Conservation (phyloP, 1,139 yeast species). For the Candida sp. region DNA sequence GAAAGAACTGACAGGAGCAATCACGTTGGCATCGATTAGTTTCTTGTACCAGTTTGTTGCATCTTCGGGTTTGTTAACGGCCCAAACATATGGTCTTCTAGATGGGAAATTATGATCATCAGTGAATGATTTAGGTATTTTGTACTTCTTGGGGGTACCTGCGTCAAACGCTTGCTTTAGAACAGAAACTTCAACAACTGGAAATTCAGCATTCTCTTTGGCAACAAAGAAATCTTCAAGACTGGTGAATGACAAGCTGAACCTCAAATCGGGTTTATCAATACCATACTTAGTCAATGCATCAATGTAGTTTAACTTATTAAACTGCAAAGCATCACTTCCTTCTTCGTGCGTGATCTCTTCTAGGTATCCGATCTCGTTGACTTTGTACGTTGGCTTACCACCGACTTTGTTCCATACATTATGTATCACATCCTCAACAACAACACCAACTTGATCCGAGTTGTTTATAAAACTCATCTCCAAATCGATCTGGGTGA, state of each 20-base stretch:
- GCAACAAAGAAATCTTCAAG: conserved; percentile 46
- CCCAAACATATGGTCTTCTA: conserved; percentile 63
- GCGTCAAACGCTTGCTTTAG: conserved; percentile 53
- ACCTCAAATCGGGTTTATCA: conserved; percentile 93
- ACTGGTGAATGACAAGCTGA: conserved; percentile 53
- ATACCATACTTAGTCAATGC: conserved; percentile 83
- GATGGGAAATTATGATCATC: conserved; percentile 53
- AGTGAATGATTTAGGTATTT: conserved; percentile 35
- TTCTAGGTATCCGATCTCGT: conserved; percentile 27
- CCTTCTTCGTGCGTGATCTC: conserved; percentile 22
- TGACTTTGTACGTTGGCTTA: conserved; percentile 39
- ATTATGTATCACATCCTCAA: conserved; percentile 58
- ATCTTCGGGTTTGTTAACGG: conserved; percentile 45
- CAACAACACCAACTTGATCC: conserved; percentile 67
- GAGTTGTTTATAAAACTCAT: conserved; percentile 79
- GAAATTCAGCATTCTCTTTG: conserved; percentile 44
- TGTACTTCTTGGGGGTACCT: conserved; percentile 16
- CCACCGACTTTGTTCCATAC: conserved; percentile 60
- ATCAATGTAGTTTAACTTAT: conserved; percentile 62
- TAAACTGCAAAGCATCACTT: conserved; percentile 27
- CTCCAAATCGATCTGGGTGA: conserved; percentile 94
- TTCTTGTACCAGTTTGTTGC: conserved; percentile 47
- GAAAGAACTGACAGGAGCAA: conserved; percentile 20
- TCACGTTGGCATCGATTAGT: conserved; percentile 33
- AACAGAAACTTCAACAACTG: conserved; percentile 75